Base-by-base conservation (phyloP, 192 early-diverging fungal genomes). In the Mortierella hygrophila region DNA sequence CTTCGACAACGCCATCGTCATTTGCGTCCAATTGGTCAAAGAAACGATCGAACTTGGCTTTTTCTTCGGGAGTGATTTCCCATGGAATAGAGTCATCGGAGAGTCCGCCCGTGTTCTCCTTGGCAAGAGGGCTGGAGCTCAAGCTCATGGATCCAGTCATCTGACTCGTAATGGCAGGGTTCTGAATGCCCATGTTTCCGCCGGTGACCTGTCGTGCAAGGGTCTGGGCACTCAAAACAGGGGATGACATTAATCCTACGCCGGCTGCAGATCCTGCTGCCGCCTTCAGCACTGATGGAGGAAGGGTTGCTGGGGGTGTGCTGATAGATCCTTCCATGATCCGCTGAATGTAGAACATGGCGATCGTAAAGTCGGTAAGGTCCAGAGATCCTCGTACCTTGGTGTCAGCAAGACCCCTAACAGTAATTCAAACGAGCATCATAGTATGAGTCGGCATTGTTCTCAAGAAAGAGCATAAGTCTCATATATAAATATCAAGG, bases 291-390 rank as follows among this genome's bases (percentile, higher is more conserved):
- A 95, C 69, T n/a, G 91, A 83, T 20, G 91, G 82, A 13, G 98
- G 96, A n/a, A 97, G 88, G 8, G 86, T 75, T 8, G 89, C 63
- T 20, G 98, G 98, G n/a, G 97, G 89, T 38, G 89, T 89, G 55
- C 89, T 82, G 46, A 93, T 88, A 26, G 90, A 91, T 40, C 94
- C 95, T 70, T 95, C 93, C 93, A 97, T 97, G 26, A 94, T 88
- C 74, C 93, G 92, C 23, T 95, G 92, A 73, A 99, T 94, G 76
- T 96, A 94, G 81, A 93, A 92, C 97, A 99, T 98, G 52, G 97
- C 97, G 70, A 97, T 93, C 63, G 95, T 92, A 87, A 99, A 99
- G 83, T 98, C 97, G 16, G 93, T 89, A 71, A 96, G 88, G 73
- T 94, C 92, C 47, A 99, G 84, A 71, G 93, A 92, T 63, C 96